Evolutionary conservation across 495 filamentous ascomycete genomes (phyloP).

Genomic region (Talaromyces proteolyticus): DNA sequence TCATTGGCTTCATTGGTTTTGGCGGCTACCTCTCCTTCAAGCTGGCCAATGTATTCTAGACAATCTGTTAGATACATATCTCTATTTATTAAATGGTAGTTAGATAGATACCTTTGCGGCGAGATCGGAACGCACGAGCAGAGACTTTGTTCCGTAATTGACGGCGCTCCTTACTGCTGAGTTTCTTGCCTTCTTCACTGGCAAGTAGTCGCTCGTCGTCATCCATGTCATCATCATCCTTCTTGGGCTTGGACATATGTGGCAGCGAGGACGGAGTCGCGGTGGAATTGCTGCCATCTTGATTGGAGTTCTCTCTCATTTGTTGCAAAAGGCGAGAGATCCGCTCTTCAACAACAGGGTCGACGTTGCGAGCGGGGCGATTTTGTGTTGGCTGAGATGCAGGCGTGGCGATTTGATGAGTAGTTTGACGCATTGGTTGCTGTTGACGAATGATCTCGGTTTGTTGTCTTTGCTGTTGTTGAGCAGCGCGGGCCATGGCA

Average conservation of each 20-base stretch:
- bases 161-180: slow-evolving; percentile 87
- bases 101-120: slow-evolving; percentile 78
- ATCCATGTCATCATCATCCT: slow-evolving; percentile 98
- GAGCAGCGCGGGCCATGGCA: slow-evolving; percentile 69
- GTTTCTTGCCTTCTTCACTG: slow-evolving; percentile 95
- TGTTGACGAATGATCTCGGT: slow-evolving; percentile 58
- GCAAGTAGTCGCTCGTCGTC: slow-evolving; percentile 90
- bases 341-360: slow-evolving; percentile 74
- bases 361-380: slow-evolving; percentile 45
- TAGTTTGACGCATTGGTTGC: slow-evolving; percentile 34
- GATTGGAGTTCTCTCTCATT: slow-evolving; percentile 65
- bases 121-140: slow-evolving; percentile 88
- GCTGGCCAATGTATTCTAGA: slow-evolving; percentile 87
- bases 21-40: slow-evolving; percentile 76
- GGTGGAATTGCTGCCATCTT: slow-evolving; percentile 43
- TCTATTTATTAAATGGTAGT: slow-evolving; percentile 2
- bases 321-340: slow-evolving; percentile 79
- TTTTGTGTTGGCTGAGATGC: slow-evolving; percentile 19
- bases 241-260: slow-evolving; percentile 59
- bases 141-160: slow-evolving; percentile 98
- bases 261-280: slow-evolving; percentile 31
- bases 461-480: slow-evolving; percentile 62
- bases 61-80: slow-evolving; percentile 37
- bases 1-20: slow-evolving; percentile 67
- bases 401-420: slow-evolving; percentile 4